These are phyloP conservation scores for Medicago arabica DNA, from an alignment of 306 rosid genomes.

Conservation along the genomic window DNA sequence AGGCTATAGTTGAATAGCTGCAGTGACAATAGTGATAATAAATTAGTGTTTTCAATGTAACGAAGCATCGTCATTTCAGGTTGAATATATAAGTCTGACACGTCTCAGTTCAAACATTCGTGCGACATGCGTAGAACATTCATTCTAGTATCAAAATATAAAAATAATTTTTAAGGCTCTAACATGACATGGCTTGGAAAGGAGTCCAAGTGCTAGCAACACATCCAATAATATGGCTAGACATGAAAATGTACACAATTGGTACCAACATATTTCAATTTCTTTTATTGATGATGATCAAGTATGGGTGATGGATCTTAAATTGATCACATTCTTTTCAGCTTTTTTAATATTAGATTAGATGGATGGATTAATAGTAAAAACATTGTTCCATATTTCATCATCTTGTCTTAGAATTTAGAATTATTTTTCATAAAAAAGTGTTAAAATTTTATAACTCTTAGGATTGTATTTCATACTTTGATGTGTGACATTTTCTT, in stretches of 20 bases:
- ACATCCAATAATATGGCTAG: no score
- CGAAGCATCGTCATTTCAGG: neutral
- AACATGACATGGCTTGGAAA: no score
- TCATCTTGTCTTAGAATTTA: neutral
- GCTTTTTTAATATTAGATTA: no score
- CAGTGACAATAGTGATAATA: slow-evolving; percentile 9
- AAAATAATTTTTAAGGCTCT: no score
- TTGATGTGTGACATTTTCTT: no score
- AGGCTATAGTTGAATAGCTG: slow-evolving; percentile 90
- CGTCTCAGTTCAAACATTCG: neutral
- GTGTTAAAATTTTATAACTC: neutral
- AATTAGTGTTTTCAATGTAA: neutral
- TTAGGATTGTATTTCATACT: neutral
- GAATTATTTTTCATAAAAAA: neutral
- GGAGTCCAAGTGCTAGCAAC: no score
- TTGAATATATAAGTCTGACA: neutral
- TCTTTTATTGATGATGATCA: no score
- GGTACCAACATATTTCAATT: no score
- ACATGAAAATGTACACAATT: no score
- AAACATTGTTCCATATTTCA: no score
- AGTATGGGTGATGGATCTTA: no score
- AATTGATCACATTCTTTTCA: neutral
- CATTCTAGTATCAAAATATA: no score
- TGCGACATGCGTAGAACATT: neutral
- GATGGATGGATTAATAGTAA: neutral